Evolutionary conservation across 345 rosid species (phyloP).

Genomic region (Xanthoceras sorbifolium): DNA sequence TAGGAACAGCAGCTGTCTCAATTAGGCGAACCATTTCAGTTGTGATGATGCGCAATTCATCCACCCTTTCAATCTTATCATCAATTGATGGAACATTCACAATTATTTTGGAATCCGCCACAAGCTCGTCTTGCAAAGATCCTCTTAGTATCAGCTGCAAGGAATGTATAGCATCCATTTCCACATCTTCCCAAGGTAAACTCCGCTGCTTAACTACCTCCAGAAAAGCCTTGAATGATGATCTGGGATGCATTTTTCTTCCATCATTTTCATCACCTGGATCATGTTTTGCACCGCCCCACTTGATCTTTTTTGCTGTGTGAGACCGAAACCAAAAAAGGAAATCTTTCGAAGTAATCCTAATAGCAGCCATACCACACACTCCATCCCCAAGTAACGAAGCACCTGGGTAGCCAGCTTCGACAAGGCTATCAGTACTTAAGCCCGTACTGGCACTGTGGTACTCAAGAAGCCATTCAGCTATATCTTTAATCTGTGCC

Average conservation of each 20-base stretch:
- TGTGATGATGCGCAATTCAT: constrained; percentile 55
- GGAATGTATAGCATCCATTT: constrained; percentile 89
- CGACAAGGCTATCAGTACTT: constrained; percentile 82
- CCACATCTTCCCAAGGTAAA: constrained; percentile 79
- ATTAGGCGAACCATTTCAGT: constrained; percentile 86
- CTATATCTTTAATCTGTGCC: constrained; percentile 62
- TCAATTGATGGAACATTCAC: constrained; percentile 49
- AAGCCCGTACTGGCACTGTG: constrained; percentile 65
- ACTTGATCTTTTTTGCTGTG: constrained; percentile 76
- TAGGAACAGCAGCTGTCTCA: constrained; percentile 88
- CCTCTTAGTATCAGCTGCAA: constrained; percentile 78
- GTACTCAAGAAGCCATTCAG: constrained; percentile 65
- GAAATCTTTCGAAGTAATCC: constrained; percentile 62
- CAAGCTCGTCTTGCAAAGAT: constrained; percentile 56
- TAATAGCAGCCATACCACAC: constrained; percentile 74
- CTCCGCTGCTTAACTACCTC: constrained; percentile 76
- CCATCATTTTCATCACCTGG: constrained; percentile 66
- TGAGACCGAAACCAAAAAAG: constrained; percentile 89
- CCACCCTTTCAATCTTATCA: constrained; percentile 54
- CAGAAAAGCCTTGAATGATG: constrained; percentile 84
- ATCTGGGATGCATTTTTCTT: constrained; percentile 82
- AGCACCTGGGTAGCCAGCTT: constrained; percentile 82
- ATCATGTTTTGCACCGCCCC: constrained; percentile 91
- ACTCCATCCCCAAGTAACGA: constrained; percentile 62
- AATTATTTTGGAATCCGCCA: constrained; percentile 47